Conservation (phyloP, 148 eudicot species). For the Amaranthus hypochondriacus region DNA sequence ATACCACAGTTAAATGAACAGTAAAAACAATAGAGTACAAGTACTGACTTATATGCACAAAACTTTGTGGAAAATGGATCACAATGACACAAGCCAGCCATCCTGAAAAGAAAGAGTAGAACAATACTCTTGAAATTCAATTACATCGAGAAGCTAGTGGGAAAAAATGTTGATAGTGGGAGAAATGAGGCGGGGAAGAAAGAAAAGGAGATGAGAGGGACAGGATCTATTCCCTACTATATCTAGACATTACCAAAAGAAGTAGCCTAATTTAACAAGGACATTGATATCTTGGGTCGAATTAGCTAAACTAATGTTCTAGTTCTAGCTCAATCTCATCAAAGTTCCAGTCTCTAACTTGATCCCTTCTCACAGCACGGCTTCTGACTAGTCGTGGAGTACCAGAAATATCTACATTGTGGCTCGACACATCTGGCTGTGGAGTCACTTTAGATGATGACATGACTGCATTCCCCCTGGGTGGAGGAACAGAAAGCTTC, state of each 20-base stretch:
- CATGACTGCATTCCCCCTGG: constrained; percentile 33
- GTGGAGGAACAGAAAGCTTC: constrained; percentile 41
- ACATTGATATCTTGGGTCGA: neutral
- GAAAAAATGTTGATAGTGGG: constrained; percentile 5
- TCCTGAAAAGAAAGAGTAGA: neutral
- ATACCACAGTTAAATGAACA: no score
- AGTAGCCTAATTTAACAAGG: constrained; percentile 6
- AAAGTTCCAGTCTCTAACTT: constrained; percentile 81
- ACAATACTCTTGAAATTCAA: constrained; percentile 11
- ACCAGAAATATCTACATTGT: constrained; percentile 28
- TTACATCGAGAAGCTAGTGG: constrained; percentile 15
- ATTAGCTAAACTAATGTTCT: constrained; percentile 23
- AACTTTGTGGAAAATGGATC: neutral
- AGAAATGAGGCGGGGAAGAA: neutral
- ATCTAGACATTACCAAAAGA: constrained; percentile 22
- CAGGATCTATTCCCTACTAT: constrained; percentile 13
- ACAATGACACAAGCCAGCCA: constrained; percentile 5
- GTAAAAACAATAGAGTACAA: no score
- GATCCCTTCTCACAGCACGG: constrained; percentile 76
- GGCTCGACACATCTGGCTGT: constrained; percentile 49
- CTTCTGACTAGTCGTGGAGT: constrained; percentile 72
- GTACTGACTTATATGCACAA: constrained; percentile 8
- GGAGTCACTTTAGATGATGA: constrained; percentile 83
- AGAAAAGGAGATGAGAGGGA: neutral
- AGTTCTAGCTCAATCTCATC: constrained; percentile 46